Base-by-base conservation (phyloP, 805 yeast species). In the Cyberlindnera euphorbiae region DNA sequence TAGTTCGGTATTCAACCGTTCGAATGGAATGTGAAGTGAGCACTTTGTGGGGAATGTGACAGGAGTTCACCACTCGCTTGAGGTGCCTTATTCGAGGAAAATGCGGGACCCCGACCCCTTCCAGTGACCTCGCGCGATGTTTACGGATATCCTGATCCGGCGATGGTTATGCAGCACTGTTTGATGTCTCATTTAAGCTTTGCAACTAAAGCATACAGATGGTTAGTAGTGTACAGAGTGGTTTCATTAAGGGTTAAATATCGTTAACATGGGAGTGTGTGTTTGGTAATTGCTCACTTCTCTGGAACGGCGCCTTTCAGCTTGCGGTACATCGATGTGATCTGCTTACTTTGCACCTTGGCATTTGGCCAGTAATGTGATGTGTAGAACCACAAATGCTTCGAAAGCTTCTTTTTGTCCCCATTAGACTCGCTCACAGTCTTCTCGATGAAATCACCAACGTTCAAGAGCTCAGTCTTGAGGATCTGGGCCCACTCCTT, bases 341-440 rank as follows among this genome's bases (percentile, higher is more conserved):
- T 75, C 62, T 82, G 82, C 26, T 67, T 60, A 42, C 90, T 80
- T 28, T 82, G 76, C n/a, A 80, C 96, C 43, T 74, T 73, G 4
- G 78, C 83, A 18, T 33, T 33, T 3, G 96, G 96, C 96, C 96
- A 87, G 63, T 78, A 87, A 36, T 75, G 71, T 15, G 88, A 71
- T 5, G 93, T 86, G 56, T 81, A 86, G 21, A 83, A 74, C 96
- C 96, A 87, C 41, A 87, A 60, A 50, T 86, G 93, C 54, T 73
- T 79, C 39, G 67, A 64, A 39, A 63, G 49, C 51, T 67, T 71
- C 6, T 60, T 66, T 19, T 64, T 53, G 16, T 64, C 63, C 4
- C 50, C 50, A 3, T 43, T 43, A 1, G 30, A 21, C 13, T 56
- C 49, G 12, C 40, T 39, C 16, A 65, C 66, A 26, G 60, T 60